Base-by-base conservation (phyloP, 2,329 filamentous ascomycete genomes). In the Tolypocladium tropicale region DNA sequence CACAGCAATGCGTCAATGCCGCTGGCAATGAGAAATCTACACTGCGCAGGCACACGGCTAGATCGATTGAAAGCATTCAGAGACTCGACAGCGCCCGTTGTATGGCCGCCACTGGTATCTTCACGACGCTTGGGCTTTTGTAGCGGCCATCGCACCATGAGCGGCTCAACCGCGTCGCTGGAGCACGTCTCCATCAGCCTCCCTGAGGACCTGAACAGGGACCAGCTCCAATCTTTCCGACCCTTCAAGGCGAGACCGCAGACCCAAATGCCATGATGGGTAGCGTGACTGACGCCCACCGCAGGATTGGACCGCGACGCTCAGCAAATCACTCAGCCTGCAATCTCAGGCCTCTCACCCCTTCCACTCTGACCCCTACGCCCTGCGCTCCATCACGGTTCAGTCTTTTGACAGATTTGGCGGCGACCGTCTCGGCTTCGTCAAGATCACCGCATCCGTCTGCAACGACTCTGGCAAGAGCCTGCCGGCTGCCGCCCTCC, bases 401-500 rank as follows among this genome's bases (percentile, higher is more conserved):
- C 80, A 84, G 64, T 72, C 79, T 21, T 77, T 75, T 59, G 81
- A 83, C 64, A 67, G 74, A 33, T 84, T 82, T 59, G 75, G 76
- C 33, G 58, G 59, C 25, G 53, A 59, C 11, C 72, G 74, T 2
- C 65, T 85, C 16, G 81, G 81, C 49, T 85, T 85, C 64, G 63
- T 85, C 25, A 85, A 84, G 59, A 66, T 84, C 39, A 69, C 67
- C 3, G 76, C 81, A 7, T 61, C 68, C 2, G 71, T 85, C 1
- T 67, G 69, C 57, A 84, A 82, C 61, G 56, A 60, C 1, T 68
- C 69, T 0, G 76, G 75, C 55, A 78, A 82, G 60, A 66, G 62
- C 1, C 72, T 86, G 0, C 80, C 82, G 0, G 81, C 79, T 5
- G 71, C 72, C 2, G 72, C 82, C 0, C 80, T 86, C 57, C 72